These are phyloP conservation scores for Penicillium roqueforti DNA, from an alignment of 495 filamentous ascomycete species.

Conservation along the genomic window DNA sequence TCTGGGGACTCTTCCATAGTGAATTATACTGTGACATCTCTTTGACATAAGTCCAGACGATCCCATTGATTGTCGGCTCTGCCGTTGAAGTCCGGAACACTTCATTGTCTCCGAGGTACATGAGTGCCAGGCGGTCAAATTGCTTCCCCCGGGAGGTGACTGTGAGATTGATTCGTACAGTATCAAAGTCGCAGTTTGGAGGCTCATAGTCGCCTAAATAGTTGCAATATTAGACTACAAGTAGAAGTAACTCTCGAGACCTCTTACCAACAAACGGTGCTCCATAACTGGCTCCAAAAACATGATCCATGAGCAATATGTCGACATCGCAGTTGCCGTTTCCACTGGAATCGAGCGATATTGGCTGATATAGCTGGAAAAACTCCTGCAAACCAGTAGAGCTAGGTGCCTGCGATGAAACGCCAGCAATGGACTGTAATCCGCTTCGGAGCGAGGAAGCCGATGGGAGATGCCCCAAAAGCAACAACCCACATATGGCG, in stretches of 20 bases:
- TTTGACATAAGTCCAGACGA: not conserved
- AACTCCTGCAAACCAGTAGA: conserved; percentile 43
- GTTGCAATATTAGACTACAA: not conserved
- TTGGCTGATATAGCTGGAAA: conserved; percentile 46
- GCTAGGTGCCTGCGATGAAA: conserved; percentile 2
- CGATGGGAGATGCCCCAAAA: not conserved
- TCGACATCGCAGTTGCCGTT: conserved; percentile 43
- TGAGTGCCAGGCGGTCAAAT: conserved; percentile 73
- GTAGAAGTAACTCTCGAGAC: not conserved
- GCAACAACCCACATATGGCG: not conserved
- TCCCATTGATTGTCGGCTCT: conserved; percentile 54
- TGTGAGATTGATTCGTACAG: conserved; percentile 77
- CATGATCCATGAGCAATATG: conserved; percentile 56
- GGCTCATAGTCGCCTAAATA: conserved; percentile 62
- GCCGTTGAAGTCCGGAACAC: conserved; percentile 85
- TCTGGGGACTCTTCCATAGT: not conserved
- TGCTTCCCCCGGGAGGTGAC: conserved; percentile 70
- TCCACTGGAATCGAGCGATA: conserved; percentile 44
- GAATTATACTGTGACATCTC: not conserved
- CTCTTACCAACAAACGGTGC: conserved; percentile 69
- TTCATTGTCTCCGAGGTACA: conserved; percentile 79
- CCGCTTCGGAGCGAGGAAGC: not conserved
- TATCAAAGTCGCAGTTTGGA: conserved; percentile 68
- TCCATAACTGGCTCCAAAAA: conserved; percentile 56
- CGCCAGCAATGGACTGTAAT: not conserved